Base-by-base conservation (phyloP, 352 stramenopile species). In the Globisporangium canariense region DNA sequence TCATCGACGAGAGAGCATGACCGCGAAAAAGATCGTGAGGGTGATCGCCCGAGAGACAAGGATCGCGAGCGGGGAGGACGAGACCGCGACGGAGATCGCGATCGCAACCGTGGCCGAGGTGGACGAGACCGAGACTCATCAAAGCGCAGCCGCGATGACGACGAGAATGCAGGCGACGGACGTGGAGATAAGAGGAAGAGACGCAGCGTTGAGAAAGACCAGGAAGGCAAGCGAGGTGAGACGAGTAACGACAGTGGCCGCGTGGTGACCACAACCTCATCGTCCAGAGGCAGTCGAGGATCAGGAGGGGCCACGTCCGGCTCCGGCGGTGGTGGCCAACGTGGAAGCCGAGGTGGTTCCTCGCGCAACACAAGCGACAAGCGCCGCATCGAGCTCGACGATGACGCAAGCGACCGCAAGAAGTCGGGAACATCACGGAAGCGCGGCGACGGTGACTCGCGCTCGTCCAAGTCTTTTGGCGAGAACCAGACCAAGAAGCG, bases 401-500 rank as follows among this genome's bases (percentile, higher is more conserved):
- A 68, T 32, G 79, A 79, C 30, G 64, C 68, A 36, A 58, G 69
- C 60, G 64, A 56, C 11, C 69, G 71, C 22, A 78, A 78, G 60
- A 68, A 68, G 28, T 30, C 55, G 10, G 8, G n/a, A 1, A 22
- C 62, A 7, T 54, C 64, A 49, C 47, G 71, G 40, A 70, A 70
- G n/a, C 49, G 53, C 25, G 57, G 55, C 30, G 38, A 71, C 56
- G 74, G 86, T 25, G 77, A 87, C 20, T 22, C 58, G 58, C 46
- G 64, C 38, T 55, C 41, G 28, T 68, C 71, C 49, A 82, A 86
- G 54, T 71, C 74, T n/a, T 79, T 78, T 30, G 74, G 77, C 32
- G 82, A 91, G 18, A 69, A 64, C 28, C 82, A 87, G 41, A 55
- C 74, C 53, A 95, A 95, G 75, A 95, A 95, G 75, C 73, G 78